Percentiles rank a stretch among this genome's conserved stretches.
Conservation (phyloP, 1,139 yeast species). For the Candida glucosophila region DNA sequence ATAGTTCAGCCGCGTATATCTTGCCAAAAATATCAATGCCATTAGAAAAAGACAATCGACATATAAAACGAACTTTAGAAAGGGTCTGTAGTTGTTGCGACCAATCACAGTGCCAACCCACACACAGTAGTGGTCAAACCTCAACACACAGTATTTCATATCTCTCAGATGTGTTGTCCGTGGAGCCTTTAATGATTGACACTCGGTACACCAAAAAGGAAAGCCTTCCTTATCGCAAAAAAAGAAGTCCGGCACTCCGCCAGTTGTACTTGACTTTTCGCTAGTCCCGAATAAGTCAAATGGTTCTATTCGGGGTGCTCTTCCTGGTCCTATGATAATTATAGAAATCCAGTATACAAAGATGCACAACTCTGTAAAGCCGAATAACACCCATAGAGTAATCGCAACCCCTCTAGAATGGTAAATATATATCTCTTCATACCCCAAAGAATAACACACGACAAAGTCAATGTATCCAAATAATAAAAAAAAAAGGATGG, state of each 20-base stretch:
- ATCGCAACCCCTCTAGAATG: constrained; percentile 26
- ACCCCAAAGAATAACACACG: constrained; percentile 27
- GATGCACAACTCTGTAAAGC: constrained; percentile 15
- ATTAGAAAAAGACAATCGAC: constrained; percentile 22
- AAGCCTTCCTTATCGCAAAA: constrained; percentile 51
- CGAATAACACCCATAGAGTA: constrained; percentile 25
- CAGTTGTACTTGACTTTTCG: constrained; percentile 4
- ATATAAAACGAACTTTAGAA: constrained; percentile 39
- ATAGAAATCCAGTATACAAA: constrained; percentile 25
- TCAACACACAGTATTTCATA: constrained; percentile 37
- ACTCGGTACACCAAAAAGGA: constrained; percentile 52
- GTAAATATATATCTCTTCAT: constrained; percentile 22
- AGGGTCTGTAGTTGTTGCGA: constrained; percentile 41
- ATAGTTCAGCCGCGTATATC: constrained; percentile 17
- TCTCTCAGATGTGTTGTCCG: constrained; percentile 51
- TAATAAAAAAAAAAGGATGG: constrained; percentile 13
- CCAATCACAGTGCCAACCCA: constrained; percentile 59
- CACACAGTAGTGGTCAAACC: constrained; percentile 60
- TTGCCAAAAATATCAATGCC: constrained; percentile 17
- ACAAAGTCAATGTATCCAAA: constrained; percentile 27
- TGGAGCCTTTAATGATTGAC: constrained; percentile 44
- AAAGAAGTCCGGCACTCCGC: constrained; percentile 42
- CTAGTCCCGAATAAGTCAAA: constrained; percentile 17
- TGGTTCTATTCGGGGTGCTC: constrained; percentile 14
- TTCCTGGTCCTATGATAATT: constrained; percentile 27